phyloP scores from a whole-genome alignment of 2,329 filamentous ascomycete species.

The Alternaria sp. region DNA sequence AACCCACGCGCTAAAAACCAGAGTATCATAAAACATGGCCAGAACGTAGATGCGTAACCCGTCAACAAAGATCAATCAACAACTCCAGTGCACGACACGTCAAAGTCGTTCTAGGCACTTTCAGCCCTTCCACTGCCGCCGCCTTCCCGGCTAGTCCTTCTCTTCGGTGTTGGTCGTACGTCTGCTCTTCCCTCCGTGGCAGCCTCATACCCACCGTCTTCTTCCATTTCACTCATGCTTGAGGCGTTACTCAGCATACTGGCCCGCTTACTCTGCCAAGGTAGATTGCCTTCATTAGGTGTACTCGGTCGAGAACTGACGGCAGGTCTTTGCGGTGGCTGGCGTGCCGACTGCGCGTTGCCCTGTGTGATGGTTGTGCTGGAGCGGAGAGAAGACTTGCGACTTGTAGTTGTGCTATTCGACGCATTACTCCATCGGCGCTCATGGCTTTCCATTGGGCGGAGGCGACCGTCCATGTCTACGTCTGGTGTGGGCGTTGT shows the following conservation, averaged over 20 bases:
- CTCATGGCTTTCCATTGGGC: slow-evolving; percentile 27
- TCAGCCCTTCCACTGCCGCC: slow-evolving; percentile 20
- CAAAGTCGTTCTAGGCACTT: slow-evolving; percentile 25
- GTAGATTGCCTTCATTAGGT: slow-evolving; percentile 30
- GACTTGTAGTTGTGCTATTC: slow-evolving; percentile 27
- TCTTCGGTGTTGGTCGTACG: not conserved
- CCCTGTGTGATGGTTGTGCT: slow-evolving; percentile 27
- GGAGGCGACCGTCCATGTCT: slow-evolving; percentile 36
- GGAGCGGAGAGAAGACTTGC: slow-evolving; percentile 27
- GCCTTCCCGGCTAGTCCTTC: slow-evolving; percentile 17
- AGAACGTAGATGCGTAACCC: slow-evolving; percentile 3
- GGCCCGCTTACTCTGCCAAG: slow-evolving; percentile 40
- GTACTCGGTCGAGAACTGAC: slow-evolving; percentile 29
- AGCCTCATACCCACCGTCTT: slow-evolving; percentile 18
- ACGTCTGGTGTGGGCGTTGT: slow-evolving; percentile 43
- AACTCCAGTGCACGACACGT: not conserved
- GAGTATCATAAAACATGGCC: not conserved
- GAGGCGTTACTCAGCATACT: slow-evolving; percentile 43
- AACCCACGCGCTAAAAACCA: not conserved
- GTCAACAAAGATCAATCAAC: not conserved
- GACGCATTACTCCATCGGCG: slow-evolving; percentile 46
- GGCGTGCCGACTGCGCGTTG: slow-evolving; percentile 36
- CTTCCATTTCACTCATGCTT: slow-evolving; percentile 20
- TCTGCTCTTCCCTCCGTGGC: slow-evolving; percentile 1
- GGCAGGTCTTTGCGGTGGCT: slow-evolving; percentile 19